phyloP scores from a whole-genome alignment of 495 filamentous ascomycete genomes.

The Cercophora sp. region DNA sequence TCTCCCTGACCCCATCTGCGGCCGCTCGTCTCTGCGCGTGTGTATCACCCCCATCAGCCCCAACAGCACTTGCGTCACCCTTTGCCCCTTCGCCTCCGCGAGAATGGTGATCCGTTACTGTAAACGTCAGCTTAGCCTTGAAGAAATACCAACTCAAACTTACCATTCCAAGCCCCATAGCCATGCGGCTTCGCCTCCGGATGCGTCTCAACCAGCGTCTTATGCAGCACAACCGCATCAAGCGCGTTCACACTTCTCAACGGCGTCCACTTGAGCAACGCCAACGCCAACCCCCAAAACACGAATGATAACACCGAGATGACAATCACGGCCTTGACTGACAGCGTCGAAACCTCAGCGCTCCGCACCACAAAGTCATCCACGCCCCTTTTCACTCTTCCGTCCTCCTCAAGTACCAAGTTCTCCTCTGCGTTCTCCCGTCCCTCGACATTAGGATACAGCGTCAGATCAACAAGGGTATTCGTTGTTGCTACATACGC shows the following conservation, averaged over 20 bases:
- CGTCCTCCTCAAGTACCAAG: slow-evolving; percentile 12
- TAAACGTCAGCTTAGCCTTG: too few species aligned
- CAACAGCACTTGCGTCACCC: too few species aligned
- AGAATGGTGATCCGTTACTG: too few species aligned
- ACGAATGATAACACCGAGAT: slow-evolving; percentile 25
- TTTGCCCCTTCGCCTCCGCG: too few species aligned
- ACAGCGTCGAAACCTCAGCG: slow-evolving; percentile 29
- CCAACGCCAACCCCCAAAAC: slow-evolving; percentile 13
- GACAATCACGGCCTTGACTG: slow-evolving; percentile 27
- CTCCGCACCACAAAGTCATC: slow-evolving; percentile 35
- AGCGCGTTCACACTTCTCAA: slow-evolving; percentile 5
- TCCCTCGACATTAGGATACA: slow-evolving; percentile 16
- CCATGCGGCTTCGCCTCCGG: too few species aligned
- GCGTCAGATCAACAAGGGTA: slow-evolving; percentile 27
- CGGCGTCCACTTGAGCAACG: slow-evolving; percentile 8
- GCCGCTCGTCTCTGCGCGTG: too few species aligned
- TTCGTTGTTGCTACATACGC: slow-evolving; percentile 33
- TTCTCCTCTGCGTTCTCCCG: slow-evolving; percentile 8
- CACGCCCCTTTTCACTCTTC: slow-evolving; percentile 13
- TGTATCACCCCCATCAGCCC: too few species aligned
- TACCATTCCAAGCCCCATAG: too few species aligned
- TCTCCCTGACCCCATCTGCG: too few species aligned
- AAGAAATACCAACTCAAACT: too few species aligned
- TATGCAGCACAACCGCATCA: slow-evolving; percentile 4
- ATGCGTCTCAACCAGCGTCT: background rate